These are phyloP conservation scores for Gossypium longicalyx DNA, from an alignment of 345 rosid genomes.

Conservation along the genomic window DNA sequence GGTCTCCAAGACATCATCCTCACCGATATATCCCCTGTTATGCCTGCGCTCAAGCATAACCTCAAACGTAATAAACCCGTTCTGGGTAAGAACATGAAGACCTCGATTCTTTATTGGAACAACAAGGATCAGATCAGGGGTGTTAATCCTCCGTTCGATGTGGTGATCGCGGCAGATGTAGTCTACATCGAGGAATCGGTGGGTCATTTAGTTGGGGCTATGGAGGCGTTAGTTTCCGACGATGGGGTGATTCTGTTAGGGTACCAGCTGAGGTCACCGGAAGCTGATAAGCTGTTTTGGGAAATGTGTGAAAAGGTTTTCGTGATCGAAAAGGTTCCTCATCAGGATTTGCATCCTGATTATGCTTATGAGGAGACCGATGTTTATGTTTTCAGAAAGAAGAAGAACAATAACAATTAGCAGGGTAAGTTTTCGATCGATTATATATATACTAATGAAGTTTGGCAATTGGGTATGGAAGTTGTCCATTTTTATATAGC, in stretches of 20 bases:
- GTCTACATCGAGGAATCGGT: neutral
- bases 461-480: too few relatives aligned
- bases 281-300: constrained; percentile 82
- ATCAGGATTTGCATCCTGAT: constrained; percentile 77
- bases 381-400: constrained; percentile 72
- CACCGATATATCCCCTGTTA: constrained; percentile 81
- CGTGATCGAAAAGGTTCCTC: constrained; percentile 67
- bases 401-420: constrained; percentile 20
- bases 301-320: constrained; percentile 61
- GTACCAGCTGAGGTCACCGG: constrained; percentile 31
- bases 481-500: too few relatives aligned
- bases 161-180: neutral
- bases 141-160: neutral
- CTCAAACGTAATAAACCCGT: constrained; percentile 81
- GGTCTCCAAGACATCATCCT: constrained; percentile 73
- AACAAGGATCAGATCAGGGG: neutral
- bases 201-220: neutral
- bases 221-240: neutral
- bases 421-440: neutral
- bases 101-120: neutral
- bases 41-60: constrained; percentile 90
- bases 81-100: neutral
- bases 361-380: constrained; percentile 77
- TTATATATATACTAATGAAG: too few relatives aligned
- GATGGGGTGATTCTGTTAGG: constrained; percentile 2